Percentiles rank a stretch among this genome's conserved stretches.
These are phyloP conservation scores for Secale cereale DNA, from an alignment of 176 grass and related monocot genomes.

Conservation along the genomic window DNA sequence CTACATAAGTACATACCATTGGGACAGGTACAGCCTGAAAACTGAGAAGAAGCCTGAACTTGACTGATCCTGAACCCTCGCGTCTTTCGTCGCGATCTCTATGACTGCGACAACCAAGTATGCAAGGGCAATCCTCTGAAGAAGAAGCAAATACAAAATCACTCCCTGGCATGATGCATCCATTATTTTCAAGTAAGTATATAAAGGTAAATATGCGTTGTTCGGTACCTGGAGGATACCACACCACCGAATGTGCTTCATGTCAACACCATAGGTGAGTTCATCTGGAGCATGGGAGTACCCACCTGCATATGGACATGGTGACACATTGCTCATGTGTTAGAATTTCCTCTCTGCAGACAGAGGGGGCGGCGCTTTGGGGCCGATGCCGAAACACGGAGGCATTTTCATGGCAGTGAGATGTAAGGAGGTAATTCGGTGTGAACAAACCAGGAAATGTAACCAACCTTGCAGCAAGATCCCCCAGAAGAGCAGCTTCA, in stretches of 20 bases:
- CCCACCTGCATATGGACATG: conserved; percentile 49
- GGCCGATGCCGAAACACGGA: no score
- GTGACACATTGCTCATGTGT: neutral
- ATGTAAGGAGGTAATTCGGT: neutral
- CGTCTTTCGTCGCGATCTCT: conserved; percentile 71
- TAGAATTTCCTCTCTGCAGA: neutral
- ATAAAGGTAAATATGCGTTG: neutral
- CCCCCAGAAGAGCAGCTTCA: conserved; percentile 92
- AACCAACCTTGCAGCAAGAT: conserved; percentile 94
- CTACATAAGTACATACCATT: conserved; percentile 69
- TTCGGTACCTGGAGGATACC: conserved; percentile 77
- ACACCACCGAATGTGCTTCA: conserved; percentile 84
- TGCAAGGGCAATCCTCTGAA: conserved; percentile 87
- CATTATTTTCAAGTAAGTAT: neutral
- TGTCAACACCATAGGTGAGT: conserved; percentile 70
- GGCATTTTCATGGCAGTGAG: no score
- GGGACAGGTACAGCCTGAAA: conserved; percentile 62
- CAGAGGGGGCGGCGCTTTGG: no score
- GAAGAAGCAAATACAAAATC: neutral
- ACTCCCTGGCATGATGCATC: neutral
- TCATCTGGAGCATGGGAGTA: conserved; percentile 91
- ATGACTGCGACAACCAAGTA: conserved; percentile 77
- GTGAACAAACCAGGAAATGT: neutral
- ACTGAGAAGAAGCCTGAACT: conserved; percentile 45
- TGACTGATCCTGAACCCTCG: conserved; percentile 54